phyloP scores from a whole-genome alignment of 768 basidiomycete species.

The Tremella fuciformis region DNA sequence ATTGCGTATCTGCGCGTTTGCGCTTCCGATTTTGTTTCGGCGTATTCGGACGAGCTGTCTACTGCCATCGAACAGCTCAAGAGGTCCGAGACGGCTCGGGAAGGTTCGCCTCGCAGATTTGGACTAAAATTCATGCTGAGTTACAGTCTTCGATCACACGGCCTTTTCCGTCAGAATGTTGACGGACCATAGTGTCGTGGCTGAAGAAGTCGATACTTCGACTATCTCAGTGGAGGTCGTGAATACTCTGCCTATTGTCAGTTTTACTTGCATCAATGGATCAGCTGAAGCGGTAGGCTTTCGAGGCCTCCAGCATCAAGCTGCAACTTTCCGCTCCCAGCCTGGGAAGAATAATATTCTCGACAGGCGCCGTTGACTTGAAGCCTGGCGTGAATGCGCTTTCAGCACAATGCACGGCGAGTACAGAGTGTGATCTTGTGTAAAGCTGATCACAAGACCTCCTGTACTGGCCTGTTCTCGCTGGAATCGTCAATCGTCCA shows the following conservation, averaged over 20 bases:
- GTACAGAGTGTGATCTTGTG: not conserved
- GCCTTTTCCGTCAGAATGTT: conserved; percentile 60
- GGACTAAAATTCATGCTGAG: too few species aligned
- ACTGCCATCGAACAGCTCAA: conserved; percentile 13
- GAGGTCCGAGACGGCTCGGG: too few species aligned
- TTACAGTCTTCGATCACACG: conserved; percentile 68
- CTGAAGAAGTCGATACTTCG: conserved; percentile 66
- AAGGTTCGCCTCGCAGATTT: too few species aligned
- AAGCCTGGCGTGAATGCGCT: not conserved
- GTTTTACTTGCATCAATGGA: not conserved
- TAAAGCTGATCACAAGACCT: too few species aligned
- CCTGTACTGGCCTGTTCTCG: too few species aligned
- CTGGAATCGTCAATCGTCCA: too few species aligned
- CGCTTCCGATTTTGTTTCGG: conserved; percentile 5
- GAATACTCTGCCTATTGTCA: conserved; percentile 56
- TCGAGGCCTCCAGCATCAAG: conserved; percentile 67
- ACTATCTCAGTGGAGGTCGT: conserved; percentile 61
- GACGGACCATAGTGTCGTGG: conserved; percentile 56
- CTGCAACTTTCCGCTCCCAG: conserved; percentile 58
- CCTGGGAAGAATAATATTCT: conserved; percentile 1
- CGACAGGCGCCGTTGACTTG: not conserved
- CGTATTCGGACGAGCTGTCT: conserved; percentile 5
- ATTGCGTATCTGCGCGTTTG: conserved; percentile 71
- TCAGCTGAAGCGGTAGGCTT: conserved; percentile 53
- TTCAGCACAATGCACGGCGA: conserved; percentile 4